These are phyloP conservation scores for Suillus fuscotomentosus DNA, from an alignment of 768 basidiomycete genomes.

Conservation along the genomic window DNA sequence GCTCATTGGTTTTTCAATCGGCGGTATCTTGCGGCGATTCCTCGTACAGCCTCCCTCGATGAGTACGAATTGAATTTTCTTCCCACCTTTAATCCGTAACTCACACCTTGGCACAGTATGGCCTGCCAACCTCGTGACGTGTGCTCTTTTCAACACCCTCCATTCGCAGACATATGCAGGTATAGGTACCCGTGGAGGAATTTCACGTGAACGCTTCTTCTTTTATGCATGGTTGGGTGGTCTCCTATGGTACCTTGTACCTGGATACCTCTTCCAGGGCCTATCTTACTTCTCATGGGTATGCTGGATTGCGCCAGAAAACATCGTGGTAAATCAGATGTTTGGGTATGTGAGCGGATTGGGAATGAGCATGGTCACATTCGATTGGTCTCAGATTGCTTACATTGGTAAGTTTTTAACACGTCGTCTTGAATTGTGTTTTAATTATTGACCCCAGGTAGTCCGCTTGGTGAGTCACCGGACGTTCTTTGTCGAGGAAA, in stretches of 20 bases:
- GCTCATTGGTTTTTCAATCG: slow-evolving; percentile 61
- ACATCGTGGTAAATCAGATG: slow-evolving; percentile 68
- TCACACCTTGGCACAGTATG: slow-evolving; percentile 46
- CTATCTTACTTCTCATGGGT: slow-evolving; percentile 61
- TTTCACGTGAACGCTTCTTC: slow-evolving; percentile 57
- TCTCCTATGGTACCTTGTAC: slow-evolving; percentile 54
- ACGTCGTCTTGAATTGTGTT: neutral
- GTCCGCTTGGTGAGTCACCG: slow-evolving; percentile 55
- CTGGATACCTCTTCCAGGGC: slow-evolving; percentile 71
- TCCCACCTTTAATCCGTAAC: neutral
- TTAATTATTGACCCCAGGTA: slow-evolving; percentile 14
- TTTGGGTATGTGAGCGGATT: slow-evolving; percentile 59
- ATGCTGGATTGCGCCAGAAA: slow-evolving; percentile 70
- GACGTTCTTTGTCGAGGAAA: neutral
- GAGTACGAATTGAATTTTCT: slow-evolving; percentile 36
- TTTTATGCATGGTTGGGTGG: slow-evolving; percentile 35
- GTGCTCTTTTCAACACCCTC: slow-evolving; percentile 72
- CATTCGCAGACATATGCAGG: slow-evolving; percentile 54
- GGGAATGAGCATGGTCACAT: slow-evolving; percentile 75
- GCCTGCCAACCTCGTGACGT: slow-evolving; percentile 69
- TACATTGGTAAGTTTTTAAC: slow-evolving; percentile 21
- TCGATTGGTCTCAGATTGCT: slow-evolving; percentile 76
- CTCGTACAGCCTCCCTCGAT: slow-evolving; percentile 59
- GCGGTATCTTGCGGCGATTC: slow-evolving; percentile 58
- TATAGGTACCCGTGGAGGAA: slow-evolving; percentile 41